Conservation (phyloP, 768 basidiomycete species). For the Fomitopsis pulvina region DNA sequence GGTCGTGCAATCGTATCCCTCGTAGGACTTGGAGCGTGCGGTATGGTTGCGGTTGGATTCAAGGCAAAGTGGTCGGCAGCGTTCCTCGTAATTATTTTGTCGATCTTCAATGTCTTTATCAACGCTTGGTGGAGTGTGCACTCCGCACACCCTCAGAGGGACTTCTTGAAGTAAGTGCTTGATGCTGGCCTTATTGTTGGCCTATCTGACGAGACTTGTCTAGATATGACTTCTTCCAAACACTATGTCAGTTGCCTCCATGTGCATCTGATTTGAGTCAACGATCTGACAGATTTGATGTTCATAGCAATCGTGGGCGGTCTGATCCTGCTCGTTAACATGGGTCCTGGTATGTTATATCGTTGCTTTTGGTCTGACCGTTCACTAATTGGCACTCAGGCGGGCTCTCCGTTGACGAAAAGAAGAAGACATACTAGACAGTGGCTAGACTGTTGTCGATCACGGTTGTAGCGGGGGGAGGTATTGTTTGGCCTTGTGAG, state of each 20-base stretch:
- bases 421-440: slow-evolving; percentile 86
- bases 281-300: slow-evolving; percentile 1
- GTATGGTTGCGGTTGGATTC: slow-evolving; percentile 97
- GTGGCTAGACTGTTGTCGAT: too few species aligned
- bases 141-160: slow-evolving; percentile 87
- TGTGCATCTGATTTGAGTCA: background rate
- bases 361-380: slow-evolving; percentile 1
- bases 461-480: too few species aligned
- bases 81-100: slow-evolving; percentile 89
- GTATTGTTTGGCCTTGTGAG: too few species aligned
- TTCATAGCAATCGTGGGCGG: slow-evolving; percentile 86
- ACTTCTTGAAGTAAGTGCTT: slow-evolving; percentile 89
- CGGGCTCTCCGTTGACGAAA: slow-evolving; percentile 96
- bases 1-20: slow-evolving; percentile 83
- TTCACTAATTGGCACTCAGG: slow-evolving; percentile 35
- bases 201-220: slow-evolving; percentile 16
- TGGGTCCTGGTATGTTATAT: slow-evolving; percentile 77
- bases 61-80: slow-evolving; percentile 98
- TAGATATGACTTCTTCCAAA: slow-evolving; percentile 99
- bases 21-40: slow-evolving; percentile 84
- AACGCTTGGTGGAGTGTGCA: slow-evolving; percentile 99
- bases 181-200: too few species aligned
- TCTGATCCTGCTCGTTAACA: slow-evolving; percentile 94
- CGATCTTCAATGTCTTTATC: slow-evolving; percentile 94
- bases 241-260: slow-evolving; percentile 48